Conservation (phyloP, 352 stramenopile genomes). For the Albugo laibachii region DNA sequence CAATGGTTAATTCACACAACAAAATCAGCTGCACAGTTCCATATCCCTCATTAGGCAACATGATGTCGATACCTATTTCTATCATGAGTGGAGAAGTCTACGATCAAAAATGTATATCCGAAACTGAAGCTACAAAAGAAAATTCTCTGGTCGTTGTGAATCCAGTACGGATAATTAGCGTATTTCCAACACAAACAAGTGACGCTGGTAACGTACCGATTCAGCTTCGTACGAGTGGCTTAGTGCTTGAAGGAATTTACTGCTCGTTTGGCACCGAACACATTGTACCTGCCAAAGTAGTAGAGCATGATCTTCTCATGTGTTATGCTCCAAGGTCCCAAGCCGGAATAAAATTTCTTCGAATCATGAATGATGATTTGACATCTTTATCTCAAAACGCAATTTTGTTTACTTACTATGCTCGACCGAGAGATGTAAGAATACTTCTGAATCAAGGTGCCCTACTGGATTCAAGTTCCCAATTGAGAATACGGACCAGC, state of each 20-base stretch:
- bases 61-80: too few relatives aligned
- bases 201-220: background rate
- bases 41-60: too few relatives aligned
- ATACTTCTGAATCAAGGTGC: constrained; percentile 14
- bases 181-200: too few relatives aligned
- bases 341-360: constrained; percentile 8
- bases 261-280: constrained; percentile 17
- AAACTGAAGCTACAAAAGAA: too few relatives aligned
- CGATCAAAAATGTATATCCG: too few relatives aligned
- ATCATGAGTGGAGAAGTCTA: too few relatives aligned
- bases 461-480: constrained; percentile 1
- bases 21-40: too few relatives aligned
- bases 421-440: background rate
- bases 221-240: constrained; percentile 6
- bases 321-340: constrained; percentile 15
- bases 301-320: constrained; percentile 4
- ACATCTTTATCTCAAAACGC: constrained; percentile 18
- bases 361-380: constrained; percentile 8
- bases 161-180: too few relatives aligned
- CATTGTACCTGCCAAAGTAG: constrained; percentile 7
- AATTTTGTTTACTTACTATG: constrained; percentile 16
- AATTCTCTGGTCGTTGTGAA: too few relatives aligned
- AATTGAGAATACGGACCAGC: too few relatives aligned
- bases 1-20: too few relatives aligned
- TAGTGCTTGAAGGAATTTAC: constrained; percentile 7